Conservation (phyloP, 2,329 filamentous ascomycete species). For the Ophiostoma sp. region DNA sequence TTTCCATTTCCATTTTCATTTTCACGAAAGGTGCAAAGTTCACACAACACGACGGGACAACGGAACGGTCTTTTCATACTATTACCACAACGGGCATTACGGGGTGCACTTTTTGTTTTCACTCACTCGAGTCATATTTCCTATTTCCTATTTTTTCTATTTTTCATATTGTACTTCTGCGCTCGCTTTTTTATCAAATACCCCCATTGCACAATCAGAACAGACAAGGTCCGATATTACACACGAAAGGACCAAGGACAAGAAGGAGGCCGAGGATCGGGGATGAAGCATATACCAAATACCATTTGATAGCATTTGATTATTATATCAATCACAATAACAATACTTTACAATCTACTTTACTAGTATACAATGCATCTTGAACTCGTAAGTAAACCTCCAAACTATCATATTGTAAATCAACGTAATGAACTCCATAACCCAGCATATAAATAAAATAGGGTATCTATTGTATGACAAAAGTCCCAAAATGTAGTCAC, state of each 20-base stretch:
- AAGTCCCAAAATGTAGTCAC: background rate
- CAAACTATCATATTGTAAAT: background rate
- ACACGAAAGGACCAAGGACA: background rate
- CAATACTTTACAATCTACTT: background rate
- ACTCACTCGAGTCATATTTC: background rate
- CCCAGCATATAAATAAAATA: constrained; percentile 5
- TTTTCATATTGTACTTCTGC: background rate
- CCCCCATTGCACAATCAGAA: background rate
- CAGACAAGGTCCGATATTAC: background rate
- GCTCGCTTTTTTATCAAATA: constrained; percentile 5
- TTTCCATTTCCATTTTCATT: background rate
- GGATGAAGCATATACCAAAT: constrained; percentile 5
- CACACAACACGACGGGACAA: background rate
- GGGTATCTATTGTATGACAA: constrained; percentile 7
- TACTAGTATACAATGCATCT: background rate
- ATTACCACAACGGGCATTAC: background rate
- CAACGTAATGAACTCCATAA: background rate
- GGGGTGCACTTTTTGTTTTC: background rate
- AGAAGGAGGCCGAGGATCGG: background rate
- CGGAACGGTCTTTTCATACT: background rate
- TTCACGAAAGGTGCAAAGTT: constrained; percentile 2
- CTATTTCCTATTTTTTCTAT: background rate
- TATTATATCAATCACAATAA: background rate
- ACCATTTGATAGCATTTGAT: constrained; percentile 16
- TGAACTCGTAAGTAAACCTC: background rate